A percentile compares a stretch with the other conserved stretches of the same genome.
phyloP scores from a whole-genome alignment of 495 filamentous ascomycete species.

The Penicillium egyptiacum region DNA sequence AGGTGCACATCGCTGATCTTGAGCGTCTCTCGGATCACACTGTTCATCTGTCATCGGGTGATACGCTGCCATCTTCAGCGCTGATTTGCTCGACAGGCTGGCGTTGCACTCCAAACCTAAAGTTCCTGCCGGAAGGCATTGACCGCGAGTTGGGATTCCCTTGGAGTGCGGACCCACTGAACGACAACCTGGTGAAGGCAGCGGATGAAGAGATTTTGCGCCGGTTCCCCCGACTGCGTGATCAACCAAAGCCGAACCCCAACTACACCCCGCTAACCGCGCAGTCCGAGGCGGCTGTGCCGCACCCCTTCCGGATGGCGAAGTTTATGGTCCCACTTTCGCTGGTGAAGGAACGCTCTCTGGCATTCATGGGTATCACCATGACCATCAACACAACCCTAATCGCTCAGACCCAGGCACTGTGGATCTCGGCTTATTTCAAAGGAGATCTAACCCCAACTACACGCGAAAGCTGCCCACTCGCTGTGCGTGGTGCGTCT shows the following conservation, averaged over 20 bases:
- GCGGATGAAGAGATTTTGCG: conserved; percentile 68
- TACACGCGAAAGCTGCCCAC: conserved; percentile 26
- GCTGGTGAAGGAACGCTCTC: conserved; percentile 53
- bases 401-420: conserved; percentile 64
- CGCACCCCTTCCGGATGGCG: conserved; percentile 54
- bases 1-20: conserved; percentile 64
- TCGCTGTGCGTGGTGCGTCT: conserved; percentile 11
- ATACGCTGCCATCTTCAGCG: conserved; percentile 54
- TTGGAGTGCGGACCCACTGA: conserved; percentile 31
- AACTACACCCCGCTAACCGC: conserved; percentile 31
- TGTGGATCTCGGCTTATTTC: conserved; percentile 74
- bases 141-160: conserved; percentile 43
- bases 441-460: conserved; percentile 41
- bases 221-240: conserved; percentile 62
- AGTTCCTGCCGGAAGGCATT: conserved; percentile 57
- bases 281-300: conserved; percentile 32
- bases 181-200: conserved; percentile 26
- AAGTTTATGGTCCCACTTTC: conserved; percentile 71
- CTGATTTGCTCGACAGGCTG: conserved; percentile 73
- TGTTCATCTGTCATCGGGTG: conserved; percentile 58
- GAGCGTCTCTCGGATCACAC: conserved; percentile 44
- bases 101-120: conserved; percentile 61
- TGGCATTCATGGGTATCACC: conserved; percentile 67
- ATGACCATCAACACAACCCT: conserved; percentile 63
- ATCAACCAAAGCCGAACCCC: conserved; percentile 38